Conservation (phyloP, 345 rosid species). For the Anacardium occidentale region DNA sequence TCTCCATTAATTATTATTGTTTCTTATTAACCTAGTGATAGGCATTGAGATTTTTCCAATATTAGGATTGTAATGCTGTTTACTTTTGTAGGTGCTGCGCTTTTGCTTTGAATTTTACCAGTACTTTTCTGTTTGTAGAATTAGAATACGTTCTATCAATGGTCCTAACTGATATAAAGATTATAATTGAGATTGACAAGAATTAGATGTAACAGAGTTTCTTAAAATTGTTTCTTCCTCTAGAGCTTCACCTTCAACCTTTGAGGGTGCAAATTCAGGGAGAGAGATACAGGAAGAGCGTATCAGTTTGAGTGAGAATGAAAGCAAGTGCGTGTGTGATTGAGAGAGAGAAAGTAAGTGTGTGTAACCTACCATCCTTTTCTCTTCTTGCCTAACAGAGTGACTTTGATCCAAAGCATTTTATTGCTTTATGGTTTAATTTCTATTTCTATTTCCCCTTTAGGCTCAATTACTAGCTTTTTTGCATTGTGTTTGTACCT, state of each 20-base stretch:
- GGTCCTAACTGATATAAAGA: background rate
- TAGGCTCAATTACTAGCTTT: too few species aligned
- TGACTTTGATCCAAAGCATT: too few species aligned
- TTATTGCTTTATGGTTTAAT: too few species aligned
- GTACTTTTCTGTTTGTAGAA: background rate
- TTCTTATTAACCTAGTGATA: slow-evolving; percentile 2
- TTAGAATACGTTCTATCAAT: background rate
- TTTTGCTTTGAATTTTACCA: background rate
- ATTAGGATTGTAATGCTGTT: background rate
- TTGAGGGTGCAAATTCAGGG: background rate
- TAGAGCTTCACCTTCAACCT: background rate
- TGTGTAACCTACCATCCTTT: too few species aligned
- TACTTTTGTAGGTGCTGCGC: background rate
- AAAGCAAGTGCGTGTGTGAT: too few species aligned
- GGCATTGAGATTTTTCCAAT: slow-evolving; percentile 1
- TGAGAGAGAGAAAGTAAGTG: too few species aligned
- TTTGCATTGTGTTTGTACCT: too few species aligned
- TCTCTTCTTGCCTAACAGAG: too few species aligned
- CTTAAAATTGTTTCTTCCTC: background rate
- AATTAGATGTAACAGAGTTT: background rate
- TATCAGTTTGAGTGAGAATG: too few species aligned
- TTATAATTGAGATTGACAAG: background rate
- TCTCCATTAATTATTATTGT: background rate
- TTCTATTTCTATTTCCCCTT: too few species aligned
- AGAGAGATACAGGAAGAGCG: slow-evolving; percentile 2